Conservation (phyloP, 148 eudicot species). For the Diospyros kaki region DNA sequence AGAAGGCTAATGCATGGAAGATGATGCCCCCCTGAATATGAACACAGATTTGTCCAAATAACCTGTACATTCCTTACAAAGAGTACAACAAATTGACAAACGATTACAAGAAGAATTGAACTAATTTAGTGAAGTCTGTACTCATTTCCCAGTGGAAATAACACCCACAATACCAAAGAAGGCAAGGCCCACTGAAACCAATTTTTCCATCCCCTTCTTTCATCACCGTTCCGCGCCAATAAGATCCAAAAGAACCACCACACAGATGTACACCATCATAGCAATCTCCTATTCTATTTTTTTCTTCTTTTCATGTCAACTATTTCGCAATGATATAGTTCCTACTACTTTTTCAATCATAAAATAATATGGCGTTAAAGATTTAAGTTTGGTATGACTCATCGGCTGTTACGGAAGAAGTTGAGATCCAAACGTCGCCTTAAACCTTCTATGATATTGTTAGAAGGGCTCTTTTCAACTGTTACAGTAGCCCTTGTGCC, state of each 20-base stretch:
- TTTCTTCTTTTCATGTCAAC: not conserved
- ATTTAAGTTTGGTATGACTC: not conserved
- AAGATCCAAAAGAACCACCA: constrained; percentile 49
- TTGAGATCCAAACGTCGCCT: constrained; percentile 51
- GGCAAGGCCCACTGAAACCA: no score
- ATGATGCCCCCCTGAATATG: no score
- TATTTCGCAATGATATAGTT: constrained; percentile 2
- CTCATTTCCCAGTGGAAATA: no score
- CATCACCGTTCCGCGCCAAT: no score
- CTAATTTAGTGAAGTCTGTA: no score
- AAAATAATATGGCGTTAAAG: not conserved
- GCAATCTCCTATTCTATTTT: constrained; percentile 68
- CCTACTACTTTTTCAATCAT: not conserved
- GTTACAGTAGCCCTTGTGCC: constrained; percentile 55
- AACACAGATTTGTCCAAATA: no score
- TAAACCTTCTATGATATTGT: constrained; percentile 22
- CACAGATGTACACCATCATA: constrained; percentile 63
- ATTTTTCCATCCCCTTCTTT: no score
- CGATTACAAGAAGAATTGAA: no score
- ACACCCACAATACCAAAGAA: no score
- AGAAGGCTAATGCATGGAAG: no score
- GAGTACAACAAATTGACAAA: no score
- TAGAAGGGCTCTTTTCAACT: constrained; percentile 55
- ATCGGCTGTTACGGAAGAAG: constrained; percentile 44
- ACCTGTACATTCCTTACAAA: no score